Percentiles rank a stretch among this genome's conserved stretches.
These are phyloP conservation scores for Starmera dryadoides DNA, from an alignment of 805 yeast genomes.

Conservation along the genomic window DNA sequence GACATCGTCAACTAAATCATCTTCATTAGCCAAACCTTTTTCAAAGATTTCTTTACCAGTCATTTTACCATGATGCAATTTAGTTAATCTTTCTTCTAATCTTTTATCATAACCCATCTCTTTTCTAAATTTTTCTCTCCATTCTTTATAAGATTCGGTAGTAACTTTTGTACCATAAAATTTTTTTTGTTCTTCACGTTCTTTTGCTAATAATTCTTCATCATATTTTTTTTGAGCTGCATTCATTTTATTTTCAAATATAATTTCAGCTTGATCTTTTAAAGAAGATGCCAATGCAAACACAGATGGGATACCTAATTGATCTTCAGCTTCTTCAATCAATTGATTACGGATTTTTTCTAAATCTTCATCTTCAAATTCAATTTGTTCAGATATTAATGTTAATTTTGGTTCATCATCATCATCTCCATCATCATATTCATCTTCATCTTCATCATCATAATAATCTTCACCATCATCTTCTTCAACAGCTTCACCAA, in stretches of 20 bases:
- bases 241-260: slow-evolving; percentile 53
- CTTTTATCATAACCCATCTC: slow-evolving; percentile 67
- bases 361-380: slow-evolving; percentile 44
- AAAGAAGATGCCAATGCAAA: slow-evolving; percentile 71
- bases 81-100: slow-evolving; percentile 40
- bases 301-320: slow-evolving; percentile 86
- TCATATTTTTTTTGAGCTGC: slow-evolving; percentile 51
- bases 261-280: slow-evolving; percentile 73
- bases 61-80: slow-evolving; percentile 67
- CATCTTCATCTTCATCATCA: slow-evolving; percentile 26
- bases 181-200: slow-evolving; percentile 80
- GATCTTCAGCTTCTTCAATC: slow-evolving; percentile 60
- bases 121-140: slow-evolving; percentile 68
- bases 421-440: slow-evolving; percentile 38
- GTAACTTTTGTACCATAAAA: slow-evolving; percentile 91
- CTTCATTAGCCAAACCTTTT: slow-evolving; percentile 73
- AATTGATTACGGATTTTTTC: slow-evolving; percentile 30
- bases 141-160: slow-evolving; percentile 55
- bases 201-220: slow-evolving; percentile 51
- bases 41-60: slow-evolving; percentile 91
- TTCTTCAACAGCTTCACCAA: slow-evolving; percentile 22
- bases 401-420: slow-evolving; percentile 42
- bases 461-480: slow-evolving; percentile 21
- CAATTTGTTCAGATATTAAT: slow-evolving; percentile 50
- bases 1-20: slow-evolving; percentile 44